Conservation (phyloP, 2,329 filamentous ascomycete species). For the Xylariales sp. region DNA sequence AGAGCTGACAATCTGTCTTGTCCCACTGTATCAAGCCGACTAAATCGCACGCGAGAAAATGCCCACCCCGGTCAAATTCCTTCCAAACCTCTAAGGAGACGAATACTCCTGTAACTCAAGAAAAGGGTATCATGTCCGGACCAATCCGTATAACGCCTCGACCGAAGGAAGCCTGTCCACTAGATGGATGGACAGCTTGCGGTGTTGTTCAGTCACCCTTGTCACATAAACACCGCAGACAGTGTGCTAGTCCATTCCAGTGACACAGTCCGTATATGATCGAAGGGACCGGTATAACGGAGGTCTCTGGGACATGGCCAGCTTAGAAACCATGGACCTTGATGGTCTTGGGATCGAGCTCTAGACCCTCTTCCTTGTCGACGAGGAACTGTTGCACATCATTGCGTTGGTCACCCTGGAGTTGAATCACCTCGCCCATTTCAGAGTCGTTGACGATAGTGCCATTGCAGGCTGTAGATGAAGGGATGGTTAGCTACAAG, state of each 20-base stretch:
- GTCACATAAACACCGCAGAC: slow-evolving; percentile 28
- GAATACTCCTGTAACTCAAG: slow-evolving; percentile 38
- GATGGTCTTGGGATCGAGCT: slow-evolving; percentile 95
- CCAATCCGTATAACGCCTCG: slow-evolving; percentile 50
- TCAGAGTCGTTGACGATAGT: slow-evolving; percentile 95
- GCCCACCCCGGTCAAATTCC: slow-evolving; percentile 18
- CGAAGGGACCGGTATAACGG: slow-evolving; percentile 42
- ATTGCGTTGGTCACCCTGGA: slow-evolving; percentile 99
- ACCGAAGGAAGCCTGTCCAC: slow-evolving; percentile 46
- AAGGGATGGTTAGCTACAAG: slow-evolving; percentile 21
- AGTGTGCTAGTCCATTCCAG: slow-evolving; percentile 37
- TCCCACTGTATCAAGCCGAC: slow-evolving; percentile 37
- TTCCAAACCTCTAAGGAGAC: slow-evolving; percentile 33
- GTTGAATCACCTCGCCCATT: slow-evolving; percentile 99
- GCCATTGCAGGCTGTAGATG: slow-evolving; percentile 91
- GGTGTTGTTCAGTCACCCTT: slow-evolving; percentile 37
- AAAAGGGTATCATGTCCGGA: slow-evolving; percentile 52
- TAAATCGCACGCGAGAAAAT: slow-evolving; percentile 28
- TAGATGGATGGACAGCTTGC: slow-evolving; percentile 41
- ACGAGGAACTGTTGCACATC: slow-evolving; percentile 97
- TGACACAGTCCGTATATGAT: slow-evolving; percentile 40
- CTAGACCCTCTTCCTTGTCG: slow-evolving; percentile 94
- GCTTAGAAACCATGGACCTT: slow-evolving; percentile 80
- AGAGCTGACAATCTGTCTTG: slow-evolving; percentile 40
- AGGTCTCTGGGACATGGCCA: slow-evolving; percentile 50